Conservation (phyloP, 192 early-diverging fungal genomes). For the Backusella parvicylindrica region DNA sequence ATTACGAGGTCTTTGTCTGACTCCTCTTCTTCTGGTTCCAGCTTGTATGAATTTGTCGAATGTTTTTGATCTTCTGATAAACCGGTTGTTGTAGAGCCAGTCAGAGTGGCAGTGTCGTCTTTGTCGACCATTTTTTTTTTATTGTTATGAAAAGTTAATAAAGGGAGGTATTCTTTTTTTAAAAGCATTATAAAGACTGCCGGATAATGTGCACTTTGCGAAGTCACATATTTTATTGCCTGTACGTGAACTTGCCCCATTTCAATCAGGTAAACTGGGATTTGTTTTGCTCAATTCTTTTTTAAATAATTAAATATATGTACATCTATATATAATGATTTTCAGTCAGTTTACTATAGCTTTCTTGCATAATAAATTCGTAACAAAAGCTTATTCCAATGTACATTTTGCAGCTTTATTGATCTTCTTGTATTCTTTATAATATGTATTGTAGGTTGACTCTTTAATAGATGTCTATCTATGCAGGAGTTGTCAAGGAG, state of each 20-base stretch:
- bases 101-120: neutral
- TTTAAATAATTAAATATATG: neutral
- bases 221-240: conserved; percentile 1
- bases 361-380: neutral
- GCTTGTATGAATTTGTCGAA: neutral
- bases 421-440: neutral
- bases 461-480: neutral
- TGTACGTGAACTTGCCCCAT: neutral
- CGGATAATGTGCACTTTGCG: neutral
- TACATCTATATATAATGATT: neutral
- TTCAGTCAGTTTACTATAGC: neutral
- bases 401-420: neutral
- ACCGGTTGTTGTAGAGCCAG: neutral
- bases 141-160: neutral
- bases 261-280: neutral
- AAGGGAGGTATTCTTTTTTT: conserved; percentile 3
- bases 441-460: neutral
- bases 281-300: neutral
- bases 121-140: neutral
- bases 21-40: conserved; percentile 6
- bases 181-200: conserved; percentile 10
- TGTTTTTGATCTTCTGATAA: neutral
- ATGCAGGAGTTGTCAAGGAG: neutral
- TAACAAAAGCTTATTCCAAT: neutral
- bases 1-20: conserved; percentile 25